These are phyloP conservation scores for Diaporthe eres DNA, from an alignment of 2,329 filamentous ascomycete species.

Conservation along the genomic window DNA sequence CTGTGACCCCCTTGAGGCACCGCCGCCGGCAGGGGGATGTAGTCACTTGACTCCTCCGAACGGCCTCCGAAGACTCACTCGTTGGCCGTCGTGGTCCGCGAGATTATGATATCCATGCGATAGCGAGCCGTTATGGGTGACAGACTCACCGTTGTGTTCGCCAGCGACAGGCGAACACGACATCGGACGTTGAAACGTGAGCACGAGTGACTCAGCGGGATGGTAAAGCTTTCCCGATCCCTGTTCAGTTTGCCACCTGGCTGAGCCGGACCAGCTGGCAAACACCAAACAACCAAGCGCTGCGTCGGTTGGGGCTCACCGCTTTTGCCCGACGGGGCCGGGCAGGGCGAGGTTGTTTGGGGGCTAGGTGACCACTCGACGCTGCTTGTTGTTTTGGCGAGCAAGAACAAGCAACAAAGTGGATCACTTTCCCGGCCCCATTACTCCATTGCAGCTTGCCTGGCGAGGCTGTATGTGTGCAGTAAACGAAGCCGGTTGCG, in stretches of 20 bases:
- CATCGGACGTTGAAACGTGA: constrained; percentile 32
- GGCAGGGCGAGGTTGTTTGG: constrained; percentile 11
- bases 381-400: constrained; percentile 9
- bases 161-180: constrained; percentile 1
- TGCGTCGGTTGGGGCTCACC: constrained; percentile 5
- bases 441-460: constrained; percentile 7
- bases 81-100: constrained; percentile 9
- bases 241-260: constrained; percentile 36
- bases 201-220: constrained; percentile 34
- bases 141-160: constrained; percentile 7
- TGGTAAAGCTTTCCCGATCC: neutral
- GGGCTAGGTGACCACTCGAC: neutral
- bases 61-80: constrained; percentile 32
- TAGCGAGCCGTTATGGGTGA: neutral
- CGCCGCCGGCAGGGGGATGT: neutral
- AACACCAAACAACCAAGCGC: neutral
- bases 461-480: constrained; percentile 7
- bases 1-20: neutral
- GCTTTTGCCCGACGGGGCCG: constrained; percentile 32
- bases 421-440: constrained; percentile 10
- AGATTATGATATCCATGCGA: neutral
- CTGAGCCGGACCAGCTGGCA: constrained; percentile 34
- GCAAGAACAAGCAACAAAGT: constrained; percentile 10
- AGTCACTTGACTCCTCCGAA: constrained; percentile 29
- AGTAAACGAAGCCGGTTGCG: neutral